Conservation (phyloP, 2,329 filamentous ascomycete species). For the Juglanconis juglandina region DNA sequence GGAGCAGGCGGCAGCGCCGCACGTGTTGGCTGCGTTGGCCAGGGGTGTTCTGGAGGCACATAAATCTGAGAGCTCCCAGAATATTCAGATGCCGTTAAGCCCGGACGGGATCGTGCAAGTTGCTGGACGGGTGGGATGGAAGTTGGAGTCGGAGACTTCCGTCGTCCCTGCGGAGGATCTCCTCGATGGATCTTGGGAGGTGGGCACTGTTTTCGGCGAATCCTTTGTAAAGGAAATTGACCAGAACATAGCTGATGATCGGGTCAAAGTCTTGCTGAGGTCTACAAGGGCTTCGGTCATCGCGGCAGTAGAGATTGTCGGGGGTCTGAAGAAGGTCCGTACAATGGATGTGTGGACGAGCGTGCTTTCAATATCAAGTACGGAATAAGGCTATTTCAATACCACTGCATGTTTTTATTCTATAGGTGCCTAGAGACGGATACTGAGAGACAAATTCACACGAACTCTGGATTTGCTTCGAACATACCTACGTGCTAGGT, state of each 20-base stretch:
- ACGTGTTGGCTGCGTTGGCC: slow-evolving; percentile 50
- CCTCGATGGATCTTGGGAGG: slow-evolving; percentile 47
- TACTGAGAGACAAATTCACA: too few species aligned
- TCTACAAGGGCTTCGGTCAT: slow-evolving; percentile 32
- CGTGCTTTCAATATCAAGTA: too few species aligned
- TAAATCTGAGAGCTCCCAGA: slow-evolving; percentile 35
- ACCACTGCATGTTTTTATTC: too few species aligned
- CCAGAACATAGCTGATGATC: slow-evolving; percentile 24
- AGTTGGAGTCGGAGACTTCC: slow-evolving; percentile 31
- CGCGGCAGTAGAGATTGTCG: slow-evolving; percentile 26
- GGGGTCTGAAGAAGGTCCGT: slow-evolving; percentile 28
- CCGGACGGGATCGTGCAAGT: slow-evolving; percentile 37
- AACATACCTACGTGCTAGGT: too few species aligned
- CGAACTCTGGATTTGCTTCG: too few species aligned
- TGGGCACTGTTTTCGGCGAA: slow-evolving; percentile 28
- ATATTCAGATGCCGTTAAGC: slow-evolving; percentile 45
- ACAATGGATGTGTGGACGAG: slow-evolving; percentile 41
- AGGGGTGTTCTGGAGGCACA: slow-evolving; percentile 41
- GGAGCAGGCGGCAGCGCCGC: slow-evolving; percentile 37
- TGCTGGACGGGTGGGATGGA: slow-evolving; percentile 35
- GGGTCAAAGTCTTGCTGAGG: slow-evolving; percentile 26
- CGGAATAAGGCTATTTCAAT: too few species aligned
- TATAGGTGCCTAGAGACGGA: too few species aligned
- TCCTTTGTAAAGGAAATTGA: slow-evolving; percentile 33
- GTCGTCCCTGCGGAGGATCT: slow-evolving; percentile 37